Conservation (phyloP, 1,139 yeast genomes). For the Protomyces macrosporus region DNA sequence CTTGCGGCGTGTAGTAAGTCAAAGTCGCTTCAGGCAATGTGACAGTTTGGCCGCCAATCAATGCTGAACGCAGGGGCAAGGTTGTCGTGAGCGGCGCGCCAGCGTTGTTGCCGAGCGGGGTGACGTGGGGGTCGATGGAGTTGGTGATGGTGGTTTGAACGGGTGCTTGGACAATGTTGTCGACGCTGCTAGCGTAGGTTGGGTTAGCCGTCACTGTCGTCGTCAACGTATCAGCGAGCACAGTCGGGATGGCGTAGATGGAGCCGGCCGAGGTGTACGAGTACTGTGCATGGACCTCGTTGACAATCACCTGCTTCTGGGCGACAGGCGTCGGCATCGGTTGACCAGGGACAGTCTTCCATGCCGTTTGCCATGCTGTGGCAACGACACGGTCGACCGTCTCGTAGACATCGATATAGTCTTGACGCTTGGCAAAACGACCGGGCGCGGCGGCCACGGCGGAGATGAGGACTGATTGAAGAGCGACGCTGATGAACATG, state of each 20-base stretch:
- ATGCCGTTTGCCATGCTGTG: neutral
- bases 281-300: conserved; percentile 13
- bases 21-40: conserved; percentile 11
- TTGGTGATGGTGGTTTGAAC: conserved; percentile 10
- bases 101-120: conserved; percentile 11
- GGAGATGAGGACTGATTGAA: neutral
- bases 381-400: neutral
- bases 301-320: conserved; percentile 13
- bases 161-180: conserved; percentile 3
- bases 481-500: neutral
- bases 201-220: neutral
- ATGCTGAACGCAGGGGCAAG: conserved; percentile 9
- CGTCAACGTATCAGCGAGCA: neutral
- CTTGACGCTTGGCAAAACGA: neutral
- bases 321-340: neutral
- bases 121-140: conserved; percentile 7
- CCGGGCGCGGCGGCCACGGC: neutral
- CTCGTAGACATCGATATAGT: neutral
- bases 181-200: neutral
- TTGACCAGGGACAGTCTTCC: neutral
- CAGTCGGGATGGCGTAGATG: conserved; percentile 16
- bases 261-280: conserved; percentile 16
- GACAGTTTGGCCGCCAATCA: conserved; percentile 9
- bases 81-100: conserved; percentile 15
- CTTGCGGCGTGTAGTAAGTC: conserved; percentile 19